Conservation (phyloP, 1,284 basidiomycete species). For the Chondrostereum purpureum region DNA sequence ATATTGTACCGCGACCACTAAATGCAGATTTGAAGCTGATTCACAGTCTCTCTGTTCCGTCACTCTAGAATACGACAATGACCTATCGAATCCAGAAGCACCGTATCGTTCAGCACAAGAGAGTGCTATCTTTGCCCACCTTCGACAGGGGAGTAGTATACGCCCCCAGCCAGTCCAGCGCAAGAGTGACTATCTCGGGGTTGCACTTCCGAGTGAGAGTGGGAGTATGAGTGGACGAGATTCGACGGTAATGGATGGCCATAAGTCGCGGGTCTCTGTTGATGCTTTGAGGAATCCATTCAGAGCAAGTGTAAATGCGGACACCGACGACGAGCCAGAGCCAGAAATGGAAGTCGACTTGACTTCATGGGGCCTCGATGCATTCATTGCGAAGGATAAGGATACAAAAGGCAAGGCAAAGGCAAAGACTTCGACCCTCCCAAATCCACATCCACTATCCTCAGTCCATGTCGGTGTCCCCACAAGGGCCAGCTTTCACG, state of each 20-base stretch:
- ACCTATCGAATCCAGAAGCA: slow-evolving; percentile 53
- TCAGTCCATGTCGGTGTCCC: slow-evolving; percentile 28
- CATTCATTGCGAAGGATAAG: slow-evolving; percentile 65
- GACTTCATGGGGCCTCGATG: slow-evolving; percentile 76
- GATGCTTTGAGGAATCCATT: slow-evolving; percentile 68
- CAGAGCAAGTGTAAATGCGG: slow-evolving; percentile 50
- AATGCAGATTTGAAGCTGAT: not conserved
- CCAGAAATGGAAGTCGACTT: slow-evolving; percentile 69
- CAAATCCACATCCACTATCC: slow-evolving; percentile 40
- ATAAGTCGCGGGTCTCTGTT: slow-evolving; percentile 48
- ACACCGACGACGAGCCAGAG: slow-evolving; percentile 37
- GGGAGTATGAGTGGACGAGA: slow-evolving; percentile 39
- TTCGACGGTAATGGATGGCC: slow-evolving; percentile 32
- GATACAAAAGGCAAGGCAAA: slow-evolving; percentile 45
- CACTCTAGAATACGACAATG: slow-evolving; percentile 74
- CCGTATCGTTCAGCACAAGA: slow-evolving; percentile 65
- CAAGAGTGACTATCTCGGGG: slow-evolving; percentile 62
- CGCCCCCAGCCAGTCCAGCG: slow-evolving; percentile 34
- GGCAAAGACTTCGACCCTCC: slow-evolving; percentile 42
- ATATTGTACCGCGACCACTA: no score
- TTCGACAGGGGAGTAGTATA: slow-evolving; percentile 47
- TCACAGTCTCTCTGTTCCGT: slow-evolving; percentile 4
- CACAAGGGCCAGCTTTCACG: slow-evolving; percentile 27
- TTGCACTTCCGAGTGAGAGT: slow-evolving; percentile 55
- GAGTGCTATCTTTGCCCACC: slow-evolving; percentile 73